Evolutionary conservation across 2,329 filamentous ascomycete species (phyloP).

Genomic region (Trichoderma sp.): DNA sequence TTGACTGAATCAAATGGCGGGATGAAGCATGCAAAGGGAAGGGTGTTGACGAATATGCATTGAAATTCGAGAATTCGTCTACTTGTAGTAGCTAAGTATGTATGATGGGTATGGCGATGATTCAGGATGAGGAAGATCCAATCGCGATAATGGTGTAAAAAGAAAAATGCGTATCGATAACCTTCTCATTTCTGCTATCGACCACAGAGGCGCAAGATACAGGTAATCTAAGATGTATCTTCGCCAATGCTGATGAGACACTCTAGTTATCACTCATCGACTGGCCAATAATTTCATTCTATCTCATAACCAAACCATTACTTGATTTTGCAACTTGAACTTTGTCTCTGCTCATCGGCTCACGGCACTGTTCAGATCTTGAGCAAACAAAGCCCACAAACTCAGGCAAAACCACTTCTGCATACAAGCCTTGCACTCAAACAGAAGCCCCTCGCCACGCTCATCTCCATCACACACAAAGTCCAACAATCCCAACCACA

Average conservation of each 20-base stretch:
- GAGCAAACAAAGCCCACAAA: neutral
- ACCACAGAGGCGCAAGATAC: no score
- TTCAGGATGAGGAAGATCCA: neutral
- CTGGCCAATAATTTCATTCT: neutral
- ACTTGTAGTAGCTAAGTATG: neutral
- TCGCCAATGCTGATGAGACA: neutral
- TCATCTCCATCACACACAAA: neutral
- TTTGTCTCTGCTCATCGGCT: neutral
- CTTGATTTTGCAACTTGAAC: neutral
- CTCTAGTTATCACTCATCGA: neutral
- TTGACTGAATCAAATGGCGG: neutral
- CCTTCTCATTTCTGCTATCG: no score
- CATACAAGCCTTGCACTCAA: no score
- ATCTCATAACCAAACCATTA: neutral
- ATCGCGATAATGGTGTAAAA: neutral
- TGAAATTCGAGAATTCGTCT: neutral
- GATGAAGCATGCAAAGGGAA: neutral
- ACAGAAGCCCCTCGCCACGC: neutral
- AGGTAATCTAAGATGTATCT: neutral
- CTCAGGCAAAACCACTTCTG: neutral
- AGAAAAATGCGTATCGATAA: neutral
- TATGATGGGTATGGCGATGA: neutral
- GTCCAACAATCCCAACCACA: neutral
- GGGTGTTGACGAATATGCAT: rapidly evolving
- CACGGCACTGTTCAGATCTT: neutral